Conservation (phyloP, 106 monocot genomes). For the Iris macrosiphon region DNA sequence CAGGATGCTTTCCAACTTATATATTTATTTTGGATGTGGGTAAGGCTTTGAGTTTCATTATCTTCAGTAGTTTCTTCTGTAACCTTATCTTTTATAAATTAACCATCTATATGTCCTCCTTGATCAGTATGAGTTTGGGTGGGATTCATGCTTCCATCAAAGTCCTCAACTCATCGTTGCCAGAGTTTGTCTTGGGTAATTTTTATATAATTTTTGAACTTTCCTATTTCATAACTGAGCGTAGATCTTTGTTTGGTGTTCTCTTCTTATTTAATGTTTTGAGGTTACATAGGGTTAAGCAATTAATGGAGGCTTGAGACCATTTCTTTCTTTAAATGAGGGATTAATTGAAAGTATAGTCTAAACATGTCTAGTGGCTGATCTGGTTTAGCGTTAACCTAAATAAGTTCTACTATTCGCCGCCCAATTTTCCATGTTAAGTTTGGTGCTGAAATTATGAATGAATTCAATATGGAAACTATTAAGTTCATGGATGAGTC, state of each 20-base stretch:
- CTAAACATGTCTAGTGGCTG: too few relatives aligned
- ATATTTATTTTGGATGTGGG: conserved; percentile 69
- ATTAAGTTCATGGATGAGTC: too few relatives aligned
- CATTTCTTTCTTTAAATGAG: too few relatives aligned
- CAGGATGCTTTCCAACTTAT: conserved; percentile 74
- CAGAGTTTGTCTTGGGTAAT: conserved; percentile 67
- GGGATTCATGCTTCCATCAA: conserved; percentile 76
- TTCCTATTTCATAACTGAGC: neutral
- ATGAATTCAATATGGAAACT: too few relatives aligned
- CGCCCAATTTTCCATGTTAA: too few relatives aligned
- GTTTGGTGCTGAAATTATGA: too few relatives aligned
- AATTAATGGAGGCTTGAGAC: too few relatives aligned
- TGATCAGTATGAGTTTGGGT: conserved; percentile 71
- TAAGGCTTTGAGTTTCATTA: conserved; percentile 11
- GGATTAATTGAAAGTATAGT: too few relatives aligned
- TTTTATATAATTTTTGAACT: neutral
- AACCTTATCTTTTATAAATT: conserved; percentile 7
- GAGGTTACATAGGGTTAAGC: too few relatives aligned
- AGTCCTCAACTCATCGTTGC: conserved; percentile 19
- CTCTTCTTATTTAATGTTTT: neutral
- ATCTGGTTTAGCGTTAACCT: too few relatives aligned
- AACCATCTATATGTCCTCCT: neutral
- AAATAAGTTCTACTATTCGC: too few relatives aligned
- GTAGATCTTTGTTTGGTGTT: neutral
- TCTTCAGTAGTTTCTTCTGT: neutral